These are phyloP conservation scores for Diaporthe nobilis DNA, from an alignment of 2,329 filamentous ascomycete genomes.

Conservation along the genomic window DNA sequence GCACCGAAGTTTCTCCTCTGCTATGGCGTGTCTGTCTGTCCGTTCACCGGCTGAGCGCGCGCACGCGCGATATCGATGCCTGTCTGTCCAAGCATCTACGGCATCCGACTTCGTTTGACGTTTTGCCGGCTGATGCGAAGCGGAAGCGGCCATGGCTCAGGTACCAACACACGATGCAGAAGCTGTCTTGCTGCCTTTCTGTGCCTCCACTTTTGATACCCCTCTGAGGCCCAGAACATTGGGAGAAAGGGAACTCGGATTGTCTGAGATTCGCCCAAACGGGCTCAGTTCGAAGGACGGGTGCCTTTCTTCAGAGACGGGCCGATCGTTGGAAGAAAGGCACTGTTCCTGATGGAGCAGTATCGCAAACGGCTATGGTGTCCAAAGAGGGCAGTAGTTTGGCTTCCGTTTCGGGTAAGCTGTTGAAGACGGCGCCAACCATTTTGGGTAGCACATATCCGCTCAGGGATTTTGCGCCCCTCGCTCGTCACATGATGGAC, in stretches of 20 bases:
- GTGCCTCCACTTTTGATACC: conserved; percentile 32
- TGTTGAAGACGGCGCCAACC: fast-evolving
- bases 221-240: conserved; percentile 32
- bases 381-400: conserved; percentile 16
- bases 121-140: conserved; percentile 6
- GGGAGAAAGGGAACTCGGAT: conserved; percentile 7
- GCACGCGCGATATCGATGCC: neutral
- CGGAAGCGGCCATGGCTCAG: conserved; percentile 7
- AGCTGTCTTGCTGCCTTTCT: conserved; percentile 16
- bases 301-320: conserved; percentile 18
- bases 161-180: neutral
- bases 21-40: neutral
- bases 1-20: conserved; percentile 9
- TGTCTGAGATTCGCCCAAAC: conserved; percentile 37
- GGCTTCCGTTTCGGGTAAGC: conserved; percentile 16
- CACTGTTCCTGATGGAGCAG: conserved; percentile 39
- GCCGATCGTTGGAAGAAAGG: conserved; percentile 11
- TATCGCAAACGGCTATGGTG: conserved; percentile 18
- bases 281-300: conserved; percentile 11
- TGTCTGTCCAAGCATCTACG: neutral
- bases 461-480: conserved; percentile 22
- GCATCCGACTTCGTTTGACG: neutral
- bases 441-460: conserved; percentile 32
- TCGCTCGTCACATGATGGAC: conserved; percentile 41
- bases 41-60: conserved; percentile 11